A percentile compares a stretch with the other conserved stretches of the same genome.
These are phyloP conservation scores for Dendrobium nobile DNA, from an alignment of 106 monocot genomes.

Conservation along the genomic window DNA sequence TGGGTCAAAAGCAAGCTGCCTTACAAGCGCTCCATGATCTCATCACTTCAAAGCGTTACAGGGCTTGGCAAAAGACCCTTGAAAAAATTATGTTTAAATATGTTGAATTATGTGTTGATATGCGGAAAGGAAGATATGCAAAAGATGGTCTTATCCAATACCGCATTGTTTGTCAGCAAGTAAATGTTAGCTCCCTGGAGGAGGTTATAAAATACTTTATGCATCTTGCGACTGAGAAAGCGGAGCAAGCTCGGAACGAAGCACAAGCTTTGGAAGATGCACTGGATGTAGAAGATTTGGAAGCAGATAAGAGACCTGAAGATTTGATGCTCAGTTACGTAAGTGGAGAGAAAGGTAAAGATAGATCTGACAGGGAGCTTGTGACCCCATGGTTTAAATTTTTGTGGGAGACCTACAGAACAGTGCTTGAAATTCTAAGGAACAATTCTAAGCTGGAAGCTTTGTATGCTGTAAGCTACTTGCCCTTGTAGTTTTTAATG, in stretches of 20 bases:
- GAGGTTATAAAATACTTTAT: conserved; percentile 98
- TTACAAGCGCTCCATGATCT: conserved; percentile 91
- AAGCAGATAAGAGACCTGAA: conserved; percentile 92
- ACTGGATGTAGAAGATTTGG: conserved; percentile 92
- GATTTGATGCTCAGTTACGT: conserved; percentile 99
- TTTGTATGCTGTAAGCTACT: conserved; percentile 70
- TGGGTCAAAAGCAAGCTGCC: conserved; percentile 95
- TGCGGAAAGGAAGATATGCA: conserved; percentile 91
- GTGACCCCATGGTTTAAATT: conserved; percentile 99
- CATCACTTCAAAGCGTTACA: conserved; percentile 87
- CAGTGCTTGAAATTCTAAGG: conserved; percentile 89
- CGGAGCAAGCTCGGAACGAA: conserved; percentile 83
- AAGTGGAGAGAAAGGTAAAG: conserved; percentile 96
- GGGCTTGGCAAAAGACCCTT: conserved; percentile 88
- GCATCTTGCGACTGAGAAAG: conserved; percentile 80
- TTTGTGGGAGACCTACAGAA: conserved; percentile 95
- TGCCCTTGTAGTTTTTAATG: background rate
- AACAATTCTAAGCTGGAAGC: conserved; percentile 98
- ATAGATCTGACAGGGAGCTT: conserved; percentile 85
- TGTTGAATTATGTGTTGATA: conserved; percentile 91
- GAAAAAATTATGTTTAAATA: conserved; percentile 97
- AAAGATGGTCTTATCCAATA: conserved; percentile 99
- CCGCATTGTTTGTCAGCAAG: conserved; percentile 94
- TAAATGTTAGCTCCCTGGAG: conserved; percentile 90
- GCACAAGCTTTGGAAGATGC: conserved; percentile 92